These are phyloP conservation scores for Xylaria intraflava DNA, from an alignment of 495 filamentous ascomycete genomes.

Conservation along the genomic window DNA sequence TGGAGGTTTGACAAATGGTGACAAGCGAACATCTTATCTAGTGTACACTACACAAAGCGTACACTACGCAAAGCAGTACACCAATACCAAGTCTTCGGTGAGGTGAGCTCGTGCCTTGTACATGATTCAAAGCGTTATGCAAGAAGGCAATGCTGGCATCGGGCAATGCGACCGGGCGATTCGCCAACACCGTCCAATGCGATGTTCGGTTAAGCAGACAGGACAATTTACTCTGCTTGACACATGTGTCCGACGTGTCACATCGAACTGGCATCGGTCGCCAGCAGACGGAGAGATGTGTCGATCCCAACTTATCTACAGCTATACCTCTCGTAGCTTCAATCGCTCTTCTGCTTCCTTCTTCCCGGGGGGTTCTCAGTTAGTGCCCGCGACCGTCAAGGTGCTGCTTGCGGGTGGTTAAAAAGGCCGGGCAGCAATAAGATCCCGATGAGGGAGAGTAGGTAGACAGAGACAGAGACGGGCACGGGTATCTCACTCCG, in stretches of 20 bases:
- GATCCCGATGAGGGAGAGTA: conserved; percentile 21
- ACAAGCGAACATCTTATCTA: neutral
- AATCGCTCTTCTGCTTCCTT: neutral
- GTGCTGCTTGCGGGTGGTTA: neutral
- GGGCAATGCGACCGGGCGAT: conserved; percentile 3
- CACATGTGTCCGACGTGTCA: neutral
- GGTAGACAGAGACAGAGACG: too few relatives aligned
- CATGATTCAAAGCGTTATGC: conserved; percentile 1
- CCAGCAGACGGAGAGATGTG: neutral
- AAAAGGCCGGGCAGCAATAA: neutral
- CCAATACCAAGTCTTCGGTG: conserved; percentile 7
- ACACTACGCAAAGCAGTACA: neutral
- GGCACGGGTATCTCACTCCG: conserved; percentile 27
- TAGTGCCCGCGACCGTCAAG: neutral
- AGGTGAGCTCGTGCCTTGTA: neutral
- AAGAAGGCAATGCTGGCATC: neutral
- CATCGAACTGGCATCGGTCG: neutral
- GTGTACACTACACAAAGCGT: neutral
- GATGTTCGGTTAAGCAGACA: neutral
- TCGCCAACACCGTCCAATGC: neutral
- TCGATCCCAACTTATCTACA: conserved; percentile 3
- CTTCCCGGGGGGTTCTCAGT: neutral
- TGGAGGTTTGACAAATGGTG: neutral
- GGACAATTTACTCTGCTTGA: neutral
- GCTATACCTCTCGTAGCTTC: neutral